Evolutionary conservation across 2,329 filamentous ascomycete species (phyloP).

Genomic region (Clarireedia monteithiana): DNA sequence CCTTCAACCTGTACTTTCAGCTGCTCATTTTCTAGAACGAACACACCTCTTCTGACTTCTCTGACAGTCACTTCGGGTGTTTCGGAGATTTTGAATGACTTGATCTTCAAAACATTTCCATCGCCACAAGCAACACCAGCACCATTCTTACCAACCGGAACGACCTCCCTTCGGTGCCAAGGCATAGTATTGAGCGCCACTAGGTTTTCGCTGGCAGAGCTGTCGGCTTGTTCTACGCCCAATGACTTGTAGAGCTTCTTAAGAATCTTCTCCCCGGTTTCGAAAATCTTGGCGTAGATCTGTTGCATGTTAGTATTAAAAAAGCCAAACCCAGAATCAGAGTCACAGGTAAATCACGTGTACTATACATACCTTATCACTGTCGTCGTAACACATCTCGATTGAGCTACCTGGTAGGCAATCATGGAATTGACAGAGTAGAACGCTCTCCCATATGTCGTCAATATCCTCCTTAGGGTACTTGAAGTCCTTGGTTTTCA

Average conservation of each 20-base stretch:
- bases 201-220: slow-evolving; percentile 38
- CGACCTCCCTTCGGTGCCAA: slow-evolving; percentile 72
- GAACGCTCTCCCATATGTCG: slow-evolving; percentile 85
- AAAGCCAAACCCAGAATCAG: neutral
- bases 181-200: slow-evolving; percentile 77
- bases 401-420: slow-evolving; percentile 92
- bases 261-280: slow-evolving; percentile 64
- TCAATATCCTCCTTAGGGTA: slow-evolving; percentile 95
- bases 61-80: slow-evolving; percentile 45
- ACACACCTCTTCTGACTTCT: slow-evolving; percentile 52
- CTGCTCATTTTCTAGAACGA: slow-evolving; percentile 71
- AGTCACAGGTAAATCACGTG: too few species aligned
- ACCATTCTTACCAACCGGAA: slow-evolving; percentile 49
- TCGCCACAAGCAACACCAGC: slow-evolving; percentile 49
- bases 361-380: slow-evolving; percentile 56
- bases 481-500: slow-evolving; percentile 60
- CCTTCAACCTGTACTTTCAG: slow-evolving; percentile 64
- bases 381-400: slow-evolving; percentile 97
- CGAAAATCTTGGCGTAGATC: slow-evolving; percentile 77
- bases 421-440: slow-evolving; percentile 96
- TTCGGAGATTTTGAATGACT: slow-evolving; percentile 39
- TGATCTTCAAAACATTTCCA: slow-evolving; percentile 44
- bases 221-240: slow-evolving; percentile 46
- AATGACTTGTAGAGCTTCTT: slow-evolving; percentile 62
- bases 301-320: slow-evolving; percentile 30